A percentile compares a stretch with the other conserved stretches of the same genome.
Evolutionary conservation across 805 yeast species (phyloP).

Genomic region (Candida montana): DNA sequence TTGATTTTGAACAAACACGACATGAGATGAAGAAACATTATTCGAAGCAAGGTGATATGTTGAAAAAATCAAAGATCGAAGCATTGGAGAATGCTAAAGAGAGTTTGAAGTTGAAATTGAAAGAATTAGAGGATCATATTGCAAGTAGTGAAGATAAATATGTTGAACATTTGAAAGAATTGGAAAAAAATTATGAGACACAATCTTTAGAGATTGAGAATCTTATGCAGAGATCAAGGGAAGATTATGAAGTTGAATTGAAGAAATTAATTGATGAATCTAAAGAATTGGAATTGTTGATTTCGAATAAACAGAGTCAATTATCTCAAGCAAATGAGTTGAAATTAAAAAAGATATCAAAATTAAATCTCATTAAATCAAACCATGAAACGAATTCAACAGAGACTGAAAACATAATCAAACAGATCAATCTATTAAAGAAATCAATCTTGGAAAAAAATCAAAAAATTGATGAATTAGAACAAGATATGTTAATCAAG

Average conservation of each 20-base stretch:
- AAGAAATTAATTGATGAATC: not conserved
- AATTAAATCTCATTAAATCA: not conserved
- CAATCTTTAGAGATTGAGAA: not conserved
- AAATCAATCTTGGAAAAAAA: slow-evolving; percentile 15
- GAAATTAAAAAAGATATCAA: slow-evolving; percentile 10
- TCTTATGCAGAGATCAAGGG: slow-evolving; percentile 3
- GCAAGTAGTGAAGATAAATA: not conserved
- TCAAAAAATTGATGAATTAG: slow-evolving; percentile 14
- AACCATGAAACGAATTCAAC: not conserved
- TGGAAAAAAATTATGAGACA: not conserved
- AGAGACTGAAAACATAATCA: not conserved
- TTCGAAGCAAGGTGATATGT: not conserved
- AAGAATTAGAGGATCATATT: not conserved
- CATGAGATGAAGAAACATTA: not conserved
- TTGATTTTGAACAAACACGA: slow-evolving; percentile 32
- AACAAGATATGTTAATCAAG: slow-evolving; percentile 24
- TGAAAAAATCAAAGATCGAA: slow-evolving; percentile 17
- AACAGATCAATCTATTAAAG: slow-evolving; percentile 18
- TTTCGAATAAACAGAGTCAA: too few species aligned
- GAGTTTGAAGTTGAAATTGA: not conserved
- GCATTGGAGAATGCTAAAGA: slow-evolving; percentile 25
- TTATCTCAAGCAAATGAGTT: not conserved
- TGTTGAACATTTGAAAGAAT: not conserved
- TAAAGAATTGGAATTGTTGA: not conserved
- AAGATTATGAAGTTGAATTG: not conserved